Conservation (phyloP, 495 filamentous ascomycete genomes). For the Polyplosphaeria fusca region DNA sequence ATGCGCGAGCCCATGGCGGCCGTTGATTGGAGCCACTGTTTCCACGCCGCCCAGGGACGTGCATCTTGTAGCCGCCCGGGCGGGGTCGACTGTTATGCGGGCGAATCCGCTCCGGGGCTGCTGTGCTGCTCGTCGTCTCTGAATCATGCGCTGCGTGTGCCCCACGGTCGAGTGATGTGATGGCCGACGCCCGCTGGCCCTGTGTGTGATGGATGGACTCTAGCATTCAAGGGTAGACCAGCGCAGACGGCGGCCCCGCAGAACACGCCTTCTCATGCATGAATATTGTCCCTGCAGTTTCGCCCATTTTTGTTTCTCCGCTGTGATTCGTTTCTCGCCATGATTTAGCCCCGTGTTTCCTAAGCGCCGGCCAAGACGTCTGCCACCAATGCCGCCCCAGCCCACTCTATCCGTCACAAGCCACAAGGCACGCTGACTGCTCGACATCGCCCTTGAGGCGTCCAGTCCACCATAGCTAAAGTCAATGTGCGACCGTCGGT, state of each 20-base stretch:
- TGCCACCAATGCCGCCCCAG: neutral
- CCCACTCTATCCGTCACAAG: conserved; percentile 21
- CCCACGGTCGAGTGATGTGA: neutral
- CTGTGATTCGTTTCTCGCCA: neutral
- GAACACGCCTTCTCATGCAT: no score
- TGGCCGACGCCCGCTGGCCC: neutral
- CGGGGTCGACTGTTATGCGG: conserved; percentile 11
- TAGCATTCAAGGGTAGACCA: neutral
- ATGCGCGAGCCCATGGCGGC: conserved; percentile 4
- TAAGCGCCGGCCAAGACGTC: conserved; percentile 8
- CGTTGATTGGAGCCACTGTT: conserved; percentile 30
- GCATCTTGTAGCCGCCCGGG: conserved; percentile 17
- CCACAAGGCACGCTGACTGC: neutral
- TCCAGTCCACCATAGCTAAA: conserved; percentile 1
- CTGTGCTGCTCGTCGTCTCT: neutral
- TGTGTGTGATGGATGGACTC: neutral
- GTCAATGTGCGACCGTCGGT: neutral
- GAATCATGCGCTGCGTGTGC: neutral
- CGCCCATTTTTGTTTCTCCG: conserved; percentile 4
- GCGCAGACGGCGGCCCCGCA: conserved; percentile 8
- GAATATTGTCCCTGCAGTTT: conserved; percentile 15
- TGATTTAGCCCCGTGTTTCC: conserved; percentile 6
- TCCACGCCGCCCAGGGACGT: conserved; percentile 13
- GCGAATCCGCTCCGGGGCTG: neutral
- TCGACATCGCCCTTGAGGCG: neutral